Evolutionary conservation across 169 alveolate genomes (phyloP), one percentile per base, ranked within the genome.

Genomic region (Plasmodium ovale): DNA sequence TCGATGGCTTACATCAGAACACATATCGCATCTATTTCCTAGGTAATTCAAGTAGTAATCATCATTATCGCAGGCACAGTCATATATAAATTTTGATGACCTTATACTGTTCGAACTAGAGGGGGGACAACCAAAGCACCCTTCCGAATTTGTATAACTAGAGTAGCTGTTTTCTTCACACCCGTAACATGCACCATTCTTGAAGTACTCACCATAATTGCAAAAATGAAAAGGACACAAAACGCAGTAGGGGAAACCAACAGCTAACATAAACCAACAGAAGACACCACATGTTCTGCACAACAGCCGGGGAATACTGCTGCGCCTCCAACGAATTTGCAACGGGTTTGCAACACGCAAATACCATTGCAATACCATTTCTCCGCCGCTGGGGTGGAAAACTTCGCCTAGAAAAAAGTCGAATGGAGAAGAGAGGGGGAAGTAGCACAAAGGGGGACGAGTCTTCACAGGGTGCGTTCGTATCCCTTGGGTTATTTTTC

Each of bases 61-160:
- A 59, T 49, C 44, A 2, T 31, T 60, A 10, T 69, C 87, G 69
- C 91, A 85, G 23, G 64, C 23, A 33, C 91, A 85, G 25, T 70
- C 87, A 85, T 85, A 56, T 42, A 85, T 69, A 49, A 19, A 85
- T 35, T 85, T 85, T 16, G 74, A 68, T 25, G 77, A 21, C 23
- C 42, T 68, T 60, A 37, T 85, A 14, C 54, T 69, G 54, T 85
- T 68, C 21, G 42, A 54, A 72, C 91, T 85, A 29, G 77, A 58
- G 3, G 85, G 70, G 25, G 91, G 91, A 42, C 91, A 85, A 51
- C 69, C 23, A 85, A 85, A 85, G 51, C 91, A 85, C 12, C 69
- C 47, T 42, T 85, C 91, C n/a, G 91, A 9, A 70, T 85, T 85
- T 29, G 44, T 85, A 72, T 56, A 25, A 85, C 56, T 85, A 16